phyloP scores from a whole-genome alignment of 1,284 basidiomycete genomes.

The Vanrija sp. region DNA sequence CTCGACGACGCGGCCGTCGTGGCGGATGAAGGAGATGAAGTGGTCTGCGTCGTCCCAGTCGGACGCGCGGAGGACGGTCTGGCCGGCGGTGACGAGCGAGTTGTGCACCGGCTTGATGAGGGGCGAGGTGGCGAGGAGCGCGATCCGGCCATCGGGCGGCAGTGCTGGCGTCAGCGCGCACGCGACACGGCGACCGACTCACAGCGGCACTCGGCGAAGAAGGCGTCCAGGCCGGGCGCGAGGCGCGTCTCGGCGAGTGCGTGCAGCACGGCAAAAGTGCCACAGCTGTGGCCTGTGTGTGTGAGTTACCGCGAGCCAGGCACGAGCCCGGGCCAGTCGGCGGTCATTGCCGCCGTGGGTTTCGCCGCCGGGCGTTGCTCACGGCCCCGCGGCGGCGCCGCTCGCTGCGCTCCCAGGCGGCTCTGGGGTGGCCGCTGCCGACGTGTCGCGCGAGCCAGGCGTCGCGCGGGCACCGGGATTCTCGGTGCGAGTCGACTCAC shows the following conservation, averaged over 20 bases:
- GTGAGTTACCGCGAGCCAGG: neutral
- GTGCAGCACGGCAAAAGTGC: constrained; percentile 25
- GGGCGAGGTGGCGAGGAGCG: constrained; percentile 10
- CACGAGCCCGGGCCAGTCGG: no score
- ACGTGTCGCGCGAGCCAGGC: neutral
- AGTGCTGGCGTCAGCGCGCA: neutral
- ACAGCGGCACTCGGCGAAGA: constrained; percentile 18
- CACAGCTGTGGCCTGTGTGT: constrained; percentile 22
- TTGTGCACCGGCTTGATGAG: constrained; percentile 21
- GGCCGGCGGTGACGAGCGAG: constrained; percentile 13
- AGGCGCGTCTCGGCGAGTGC: constrained; percentile 17
- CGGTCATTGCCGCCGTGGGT: no score
- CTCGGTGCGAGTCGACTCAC: constrained; percentile 2
- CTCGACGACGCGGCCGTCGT: constrained; percentile 15
- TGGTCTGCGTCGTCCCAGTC: constrained; percentile 27
- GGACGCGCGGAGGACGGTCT: constrained; percentile 11
- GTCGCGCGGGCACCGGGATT: neutral
- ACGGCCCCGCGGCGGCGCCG: no score
- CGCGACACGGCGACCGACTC: neutral
- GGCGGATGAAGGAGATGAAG: constrained; percentile 19
- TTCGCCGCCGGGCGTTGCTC: no score
- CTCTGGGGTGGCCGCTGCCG: neutral
- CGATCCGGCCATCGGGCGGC: constrained; percentile 3
- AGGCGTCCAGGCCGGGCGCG: constrained; percentile 11
- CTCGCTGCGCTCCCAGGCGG: no score